Conservation (phyloP, 2,329 filamentous ascomycete genomes). For the Claviceps lovelessii region DNA sequence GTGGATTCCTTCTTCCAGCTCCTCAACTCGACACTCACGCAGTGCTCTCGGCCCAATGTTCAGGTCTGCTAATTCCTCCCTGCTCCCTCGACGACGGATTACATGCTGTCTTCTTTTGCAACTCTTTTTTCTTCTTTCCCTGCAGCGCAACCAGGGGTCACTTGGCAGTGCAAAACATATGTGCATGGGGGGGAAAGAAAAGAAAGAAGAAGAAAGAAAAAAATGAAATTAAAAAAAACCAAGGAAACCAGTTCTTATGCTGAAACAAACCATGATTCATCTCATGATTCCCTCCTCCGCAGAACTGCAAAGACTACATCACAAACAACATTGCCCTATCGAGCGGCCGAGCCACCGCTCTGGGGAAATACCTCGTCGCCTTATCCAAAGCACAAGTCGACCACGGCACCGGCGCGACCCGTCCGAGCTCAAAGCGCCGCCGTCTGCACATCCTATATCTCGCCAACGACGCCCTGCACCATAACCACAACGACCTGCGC, state of each 20-base stretch:
- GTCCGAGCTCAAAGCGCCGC: constrained; percentile 49
- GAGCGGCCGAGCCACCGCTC: constrained; percentile 44
- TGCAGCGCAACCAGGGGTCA: background rate
- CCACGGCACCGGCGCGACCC: constrained; percentile 16
- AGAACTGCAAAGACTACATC: constrained; percentile 86
- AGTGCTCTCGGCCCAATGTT: constrained; percentile 69
- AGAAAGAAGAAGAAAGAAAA: background rate
- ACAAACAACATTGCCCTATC: constrained; percentile 58
- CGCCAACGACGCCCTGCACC: constrained; percentile 63
- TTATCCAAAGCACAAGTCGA: constrained; percentile 37
- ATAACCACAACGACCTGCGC: constrained; percentile 41
- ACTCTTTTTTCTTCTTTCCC: background rate
- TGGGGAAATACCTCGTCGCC: constrained; percentile 64
- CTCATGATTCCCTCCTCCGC: constrained; percentile 4
- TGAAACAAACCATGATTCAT: constrained; percentile 5
- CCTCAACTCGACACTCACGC: constrained; percentile 48
- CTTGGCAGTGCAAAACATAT: background rate
- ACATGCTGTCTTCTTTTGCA: background rate
- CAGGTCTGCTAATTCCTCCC: constrained; percentile 53
- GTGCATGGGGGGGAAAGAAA: background rate
- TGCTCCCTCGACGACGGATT: background rate
- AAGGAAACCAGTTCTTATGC: background rate
- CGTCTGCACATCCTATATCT: constrained; percentile 66
- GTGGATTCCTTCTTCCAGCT: constrained; percentile 55
- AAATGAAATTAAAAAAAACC: background rate